Conservation (phyloP, 305 asterid genomes). For the Solanum hybrid region DNA sequence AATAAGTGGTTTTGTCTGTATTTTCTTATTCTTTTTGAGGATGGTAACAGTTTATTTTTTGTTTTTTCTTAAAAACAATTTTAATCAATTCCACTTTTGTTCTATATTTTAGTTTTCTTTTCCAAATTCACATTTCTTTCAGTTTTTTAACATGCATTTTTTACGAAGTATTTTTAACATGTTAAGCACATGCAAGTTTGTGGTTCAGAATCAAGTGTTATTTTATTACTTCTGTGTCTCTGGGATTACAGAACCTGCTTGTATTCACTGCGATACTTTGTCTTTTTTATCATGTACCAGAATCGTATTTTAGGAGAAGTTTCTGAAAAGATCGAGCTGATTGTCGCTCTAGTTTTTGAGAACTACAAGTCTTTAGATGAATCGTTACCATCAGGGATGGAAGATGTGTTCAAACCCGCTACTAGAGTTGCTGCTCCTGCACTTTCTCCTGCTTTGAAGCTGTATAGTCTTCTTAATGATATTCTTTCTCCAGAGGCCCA, state of each 20-base stretch:
- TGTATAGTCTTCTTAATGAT: constrained; percentile 73
- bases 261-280: neutral
- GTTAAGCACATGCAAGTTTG: neutral
- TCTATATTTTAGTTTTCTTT: neutral
- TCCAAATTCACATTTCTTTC: neutral
- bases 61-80: neutral
- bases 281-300: constrained; percentile 23
- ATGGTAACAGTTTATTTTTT: neutral
- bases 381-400: constrained; percentile 54
- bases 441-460: constrained; percentile 64
- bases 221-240: neutral
- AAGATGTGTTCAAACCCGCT: constrained; percentile 61
- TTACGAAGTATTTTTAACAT: neutral
- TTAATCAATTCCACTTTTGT: neutral
- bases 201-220: neutral
- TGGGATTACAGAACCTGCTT: neutral
- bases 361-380: constrained; percentile 88
- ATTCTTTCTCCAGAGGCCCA: constrained; percentile 72
- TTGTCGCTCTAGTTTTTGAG: constrained; percentile 58
- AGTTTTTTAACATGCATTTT: neutral
- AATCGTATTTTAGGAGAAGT: constrained; percentile 78
- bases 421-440: constrained; percentile 70
- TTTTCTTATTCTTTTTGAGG: neutral
- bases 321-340: constrained; percentile 66
- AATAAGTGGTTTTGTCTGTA: neutral